Conservation (phyloP, 1,284 basidiomycete genomes). For the Trichosporon sp. region DNA sequence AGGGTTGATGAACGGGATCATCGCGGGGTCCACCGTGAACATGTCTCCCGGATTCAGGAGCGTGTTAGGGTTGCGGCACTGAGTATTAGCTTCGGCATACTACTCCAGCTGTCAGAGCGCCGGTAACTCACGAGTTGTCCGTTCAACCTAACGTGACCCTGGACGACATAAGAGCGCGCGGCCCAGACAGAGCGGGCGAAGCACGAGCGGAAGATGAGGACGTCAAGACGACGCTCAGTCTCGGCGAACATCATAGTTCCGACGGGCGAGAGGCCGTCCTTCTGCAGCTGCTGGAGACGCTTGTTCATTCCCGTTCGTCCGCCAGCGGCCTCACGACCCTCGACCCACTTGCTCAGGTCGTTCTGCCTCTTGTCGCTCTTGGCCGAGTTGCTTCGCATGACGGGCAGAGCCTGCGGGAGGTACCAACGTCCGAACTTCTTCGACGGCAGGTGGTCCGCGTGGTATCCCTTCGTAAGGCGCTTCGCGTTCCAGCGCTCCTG, state of each 20-base stretch:
- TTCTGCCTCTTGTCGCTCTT: slow-evolving; percentile 55
- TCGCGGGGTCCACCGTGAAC: slow-evolving; percentile 80
- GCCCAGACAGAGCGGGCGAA: slow-evolving; percentile 89
- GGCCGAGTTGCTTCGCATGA: slow-evolving; percentile 62
- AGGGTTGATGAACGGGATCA: slow-evolving; percentile 70
- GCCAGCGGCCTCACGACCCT: slow-evolving; percentile 51
- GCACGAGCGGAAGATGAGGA: slow-evolving; percentile 87
- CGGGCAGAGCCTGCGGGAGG: slow-evolving; percentile 81
- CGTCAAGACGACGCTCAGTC: slow-evolving; percentile 91
- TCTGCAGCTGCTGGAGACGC: slow-evolving; percentile 62
- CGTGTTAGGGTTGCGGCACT: slow-evolving; percentile 86
- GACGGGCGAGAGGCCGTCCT: slow-evolving; percentile 66
- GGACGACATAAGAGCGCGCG: slow-evolving; percentile 80
- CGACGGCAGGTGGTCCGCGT: slow-evolving; percentile 93
- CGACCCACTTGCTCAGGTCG: slow-evolving; percentile 64
- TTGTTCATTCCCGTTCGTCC: slow-evolving; percentile 56
- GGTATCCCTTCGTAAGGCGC: slow-evolving; percentile 87
- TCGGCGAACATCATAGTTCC: slow-evolving; percentile 89
- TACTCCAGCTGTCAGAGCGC: slow-evolving; percentile 23
- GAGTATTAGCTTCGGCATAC: slow-evolving; percentile 5
- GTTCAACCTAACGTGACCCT: slow-evolving; percentile 86
- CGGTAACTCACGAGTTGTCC: slow-evolving; percentile 72
- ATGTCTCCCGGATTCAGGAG: slow-evolving; percentile 92
- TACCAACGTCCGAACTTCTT: slow-evolving; percentile 95
- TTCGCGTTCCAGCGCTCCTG: slow-evolving; percentile 92